phyloP scores from a whole-genome alignment of 78 protist genomes.

The Acrasis kona region DNA sequence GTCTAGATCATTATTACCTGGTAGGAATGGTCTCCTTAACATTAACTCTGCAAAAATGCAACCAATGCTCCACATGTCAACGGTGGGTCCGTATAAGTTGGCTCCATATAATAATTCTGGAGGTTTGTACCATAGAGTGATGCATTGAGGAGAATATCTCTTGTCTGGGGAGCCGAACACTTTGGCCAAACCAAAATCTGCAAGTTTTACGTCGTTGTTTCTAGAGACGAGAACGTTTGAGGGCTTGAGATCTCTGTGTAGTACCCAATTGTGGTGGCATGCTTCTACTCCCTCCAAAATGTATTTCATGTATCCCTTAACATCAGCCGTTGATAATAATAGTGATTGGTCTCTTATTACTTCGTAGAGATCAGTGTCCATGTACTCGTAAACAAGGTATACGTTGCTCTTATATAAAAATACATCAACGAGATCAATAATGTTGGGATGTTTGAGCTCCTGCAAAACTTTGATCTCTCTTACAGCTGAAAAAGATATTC shows the following conservation, averaged over 20 bases:
- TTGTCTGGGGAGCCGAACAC: conserved; percentile 45
- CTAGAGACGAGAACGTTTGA: not conserved
- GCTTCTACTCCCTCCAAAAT: conserved; percentile 37
- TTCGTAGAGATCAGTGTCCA: conserved; percentile 42
- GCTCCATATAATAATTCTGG: conserved; percentile 80
- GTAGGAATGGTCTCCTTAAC: conserved; percentile 90
- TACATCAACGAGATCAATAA: conserved; percentile 49
- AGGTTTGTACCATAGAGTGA: conserved; percentile 58
- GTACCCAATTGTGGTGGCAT: conserved; percentile 36
- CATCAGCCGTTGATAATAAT: conserved; percentile 32
- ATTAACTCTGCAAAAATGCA: conserved; percentile 95
- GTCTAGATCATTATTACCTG: conserved; percentile 90
- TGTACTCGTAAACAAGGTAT: conserved; percentile 59
- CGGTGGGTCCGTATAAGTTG: conserved; percentile 49
- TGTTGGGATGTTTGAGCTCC: conserved; percentile 49
- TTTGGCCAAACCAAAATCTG: conserved; percentile 77
- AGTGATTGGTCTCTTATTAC: conserved; percentile 33
- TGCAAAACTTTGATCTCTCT: conserved; percentile 62
- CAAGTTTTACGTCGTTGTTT: conserved; percentile 30
- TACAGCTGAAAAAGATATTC: conserved; percentile 52
- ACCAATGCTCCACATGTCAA: conserved; percentile 77
- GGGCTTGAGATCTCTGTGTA: conserved; percentile 34
- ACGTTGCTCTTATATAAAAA: conserved; percentile 37
- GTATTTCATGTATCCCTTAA: conserved; percentile 52
- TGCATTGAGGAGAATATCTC: conserved; percentile 36